Percentiles rank a stretch among this genome's conserved stretches.
phyloP scores from a whole-genome alignment of 2,329 filamentous ascomycete species.

The Kalaharituber pfeilii region DNA sequence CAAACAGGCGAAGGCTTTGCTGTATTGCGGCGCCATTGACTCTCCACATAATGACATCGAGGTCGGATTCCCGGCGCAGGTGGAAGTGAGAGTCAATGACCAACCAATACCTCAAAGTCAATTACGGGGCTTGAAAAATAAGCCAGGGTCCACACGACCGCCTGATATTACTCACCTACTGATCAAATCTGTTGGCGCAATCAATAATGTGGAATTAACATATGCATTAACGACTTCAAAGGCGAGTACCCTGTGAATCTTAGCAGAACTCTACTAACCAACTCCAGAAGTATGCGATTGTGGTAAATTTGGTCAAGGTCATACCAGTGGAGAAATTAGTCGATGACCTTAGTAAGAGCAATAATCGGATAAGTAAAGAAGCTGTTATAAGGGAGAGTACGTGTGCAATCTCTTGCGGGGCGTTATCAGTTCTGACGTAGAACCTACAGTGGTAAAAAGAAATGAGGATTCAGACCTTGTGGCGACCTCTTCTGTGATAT shows the following conservation, averaged over 20 bases:
- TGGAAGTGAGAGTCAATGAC: slow-evolving; percentile 78
- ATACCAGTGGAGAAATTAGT: slow-evolving; percentile 57
- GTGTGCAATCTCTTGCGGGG: slow-evolving; percentile 23
- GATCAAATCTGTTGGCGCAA: slow-evolving; percentile 47
- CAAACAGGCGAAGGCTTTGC: slow-evolving; percentile 32
- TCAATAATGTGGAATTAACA: slow-evolving; percentile 66
- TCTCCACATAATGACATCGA: slow-evolving; percentile 19
- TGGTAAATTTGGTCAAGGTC: slow-evolving; percentile 57
- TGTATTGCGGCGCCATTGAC: slow-evolving; percentile 60
- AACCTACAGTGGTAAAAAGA: slow-evolving; percentile 52
- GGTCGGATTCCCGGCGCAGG: slow-evolving; percentile 48
- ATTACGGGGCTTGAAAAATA: slow-evolving; percentile 84
- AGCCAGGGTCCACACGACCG: slow-evolving; percentile 81
- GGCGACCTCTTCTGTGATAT: slow-evolving; percentile 72
- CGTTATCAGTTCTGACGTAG: slow-evolving; percentile 5
- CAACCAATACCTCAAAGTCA: slow-evolving; percentile 74
- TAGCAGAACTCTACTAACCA: slow-evolving; percentile 15
- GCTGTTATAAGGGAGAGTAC: slow-evolving; percentile 71
- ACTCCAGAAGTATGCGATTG: slow-evolving; percentile 30
- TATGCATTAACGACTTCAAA: slow-evolving; percentile 87
- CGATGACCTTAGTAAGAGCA: slow-evolving; percentile 42
- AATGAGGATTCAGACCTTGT: slow-evolving; percentile 79
- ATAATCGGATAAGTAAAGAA: slow-evolving; percentile 56
- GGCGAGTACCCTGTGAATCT: slow-evolving; percentile 34
- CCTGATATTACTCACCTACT: slow-evolving; percentile 73